Conservation (phyloP, 2,329 filamentous ascomycete species). For the Aureobasidium zeae region DNA sequence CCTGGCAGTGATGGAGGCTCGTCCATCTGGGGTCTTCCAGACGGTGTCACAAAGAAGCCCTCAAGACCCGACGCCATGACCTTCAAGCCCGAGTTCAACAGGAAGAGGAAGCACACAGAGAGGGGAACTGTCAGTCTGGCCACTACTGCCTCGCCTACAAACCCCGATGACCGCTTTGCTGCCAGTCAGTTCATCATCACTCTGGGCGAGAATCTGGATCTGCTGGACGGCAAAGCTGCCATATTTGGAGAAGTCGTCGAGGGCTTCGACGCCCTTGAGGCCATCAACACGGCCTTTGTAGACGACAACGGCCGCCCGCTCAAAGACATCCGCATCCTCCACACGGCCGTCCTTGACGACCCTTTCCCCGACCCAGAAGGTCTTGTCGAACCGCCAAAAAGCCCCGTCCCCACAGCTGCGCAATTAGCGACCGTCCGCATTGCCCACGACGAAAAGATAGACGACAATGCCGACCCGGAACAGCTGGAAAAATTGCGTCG, state of each 20-base stretch:
- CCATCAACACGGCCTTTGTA: conserved; percentile 82
- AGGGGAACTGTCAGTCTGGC: conserved; percentile 95
- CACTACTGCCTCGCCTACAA: conserved; percentile 65
- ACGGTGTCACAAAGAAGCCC: conserved; percentile 55
- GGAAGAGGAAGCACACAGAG: conserved; percentile 79
- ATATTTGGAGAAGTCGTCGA: conserved; percentile 94
- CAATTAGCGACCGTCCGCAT: conserved; percentile 90
- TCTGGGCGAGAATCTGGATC: conserved; percentile 79
- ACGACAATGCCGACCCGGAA: conserved; percentile 71
- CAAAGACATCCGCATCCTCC: conserved; percentile 89
- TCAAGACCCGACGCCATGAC: conserved; percentile 36
- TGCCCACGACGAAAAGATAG: conserved; percentile 74
- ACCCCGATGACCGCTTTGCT: conserved; percentile 73
- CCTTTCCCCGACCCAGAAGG: conserved; percentile 76
- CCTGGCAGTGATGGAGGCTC: conserved; percentile 82
- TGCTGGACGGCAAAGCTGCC: conserved; percentile 83
- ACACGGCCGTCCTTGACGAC: conserved; percentile 86
- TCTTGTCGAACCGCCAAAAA: conserved; percentile 66
- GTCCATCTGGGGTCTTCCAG: conserved; percentile 81
- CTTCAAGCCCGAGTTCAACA: conserved; percentile 75
- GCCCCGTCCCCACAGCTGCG: conserved; percentile 70
- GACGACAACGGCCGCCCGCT: conserved; percentile 79
- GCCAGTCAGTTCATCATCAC: conserved; percentile 93
- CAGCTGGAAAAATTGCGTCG: conserved; percentile 68
- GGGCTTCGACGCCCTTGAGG: conserved; percentile 87